A percentile compares a stretch with the other conserved stretches of the same genome.
Evolutionary conservation across 768 basidiomycete species (phyloP).

Genomic region (Mycena epipterygia): DNA sequence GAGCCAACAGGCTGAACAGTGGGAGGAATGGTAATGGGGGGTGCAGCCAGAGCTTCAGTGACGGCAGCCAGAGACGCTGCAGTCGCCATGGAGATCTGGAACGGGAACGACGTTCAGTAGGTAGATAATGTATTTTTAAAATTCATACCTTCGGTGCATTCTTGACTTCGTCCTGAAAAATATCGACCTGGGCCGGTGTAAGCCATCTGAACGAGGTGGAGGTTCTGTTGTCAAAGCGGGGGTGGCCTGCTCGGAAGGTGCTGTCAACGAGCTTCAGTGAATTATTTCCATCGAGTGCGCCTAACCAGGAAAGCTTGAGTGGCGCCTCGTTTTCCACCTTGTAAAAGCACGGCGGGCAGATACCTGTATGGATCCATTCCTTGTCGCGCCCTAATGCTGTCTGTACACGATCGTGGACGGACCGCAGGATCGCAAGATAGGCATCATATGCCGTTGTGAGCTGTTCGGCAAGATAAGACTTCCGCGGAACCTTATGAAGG

Average conservation of each 20-base stretch:
- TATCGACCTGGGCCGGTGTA: not conserved
- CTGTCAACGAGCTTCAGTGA: conserved; percentile 14
- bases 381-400: not conserved
- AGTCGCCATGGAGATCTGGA: not conserved
- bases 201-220: not conserved
- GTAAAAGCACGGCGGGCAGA: conserved; percentile 41
- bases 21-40: not conserved
- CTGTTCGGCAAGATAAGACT: not conserved
- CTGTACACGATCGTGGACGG: not conserved
- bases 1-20: not conserved
- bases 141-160: not conserved
- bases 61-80: not conserved
- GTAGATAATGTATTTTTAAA: too few relatives aligned
- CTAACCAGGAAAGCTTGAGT: conserved; percentile 36
- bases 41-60: not conserved
- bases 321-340: conserved; percentile 31
- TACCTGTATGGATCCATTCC: not conserved
- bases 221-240: conserved; percentile 2
- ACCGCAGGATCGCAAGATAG: not conserved
- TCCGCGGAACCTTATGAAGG: not conserved
- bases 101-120: not conserved
- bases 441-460: conserved; percentile 1
- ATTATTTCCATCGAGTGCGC: conserved; percentile 46
- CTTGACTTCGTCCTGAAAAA: conserved; percentile 18
- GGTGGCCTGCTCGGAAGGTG: not conserved